Percentiles rank a stretch among this genome's conserved stretches.
phyloP scores from a whole-genome alignment of 2,329 filamentous ascomycete species.

The Colletotrichum graminicola region DNA sequence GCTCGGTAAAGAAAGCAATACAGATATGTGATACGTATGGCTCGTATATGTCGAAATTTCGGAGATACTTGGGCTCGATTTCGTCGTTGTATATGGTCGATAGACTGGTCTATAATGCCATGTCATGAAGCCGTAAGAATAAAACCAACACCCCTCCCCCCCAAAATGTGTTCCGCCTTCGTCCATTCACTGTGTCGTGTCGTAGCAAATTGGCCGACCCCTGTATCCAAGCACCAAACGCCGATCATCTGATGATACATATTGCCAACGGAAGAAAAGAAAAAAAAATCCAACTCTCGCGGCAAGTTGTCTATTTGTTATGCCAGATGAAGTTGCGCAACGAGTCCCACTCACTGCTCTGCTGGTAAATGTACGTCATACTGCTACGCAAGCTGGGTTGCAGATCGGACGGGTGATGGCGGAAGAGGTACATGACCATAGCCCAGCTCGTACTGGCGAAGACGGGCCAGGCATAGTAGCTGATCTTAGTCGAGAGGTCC shows the following conservation, averaged over 20 bases:
- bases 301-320: constrained; percentile 69
- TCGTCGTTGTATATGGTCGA: constrained; percentile 20
- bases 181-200: background rate
- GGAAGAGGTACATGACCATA: constrained; percentile 94
- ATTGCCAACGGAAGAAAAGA: background rate
- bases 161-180: constrained; percentile 3
- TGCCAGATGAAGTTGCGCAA: constrained; percentile 87
- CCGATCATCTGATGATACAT: constrained; percentile 27
- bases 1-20: constrained; percentile 62
- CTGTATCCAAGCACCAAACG: constrained; percentile 16
- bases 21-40: constrained; percentile 2
- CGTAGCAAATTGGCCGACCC: constrained; percentile 1
- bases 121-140: constrained; percentile 29
- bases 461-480: constrained; percentile 86
- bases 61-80: background rate
- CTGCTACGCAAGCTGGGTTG: constrained; percentile 92
- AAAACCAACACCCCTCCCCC: background rate
- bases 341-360: constrained; percentile 91
- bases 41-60: background rate
- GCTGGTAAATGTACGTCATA: constrained; percentile 96
- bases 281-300: background rate
- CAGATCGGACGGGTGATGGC: constrained; percentile 89
- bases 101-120: constrained; percentile 44
- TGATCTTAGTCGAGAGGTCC: constrained; percentile 61
- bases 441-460: constrained; percentile 95